Evolutionary conservation across 352 stramenopile genomes (phyloP).

Genomic region (Phytophthora cryptogea): DNA sequence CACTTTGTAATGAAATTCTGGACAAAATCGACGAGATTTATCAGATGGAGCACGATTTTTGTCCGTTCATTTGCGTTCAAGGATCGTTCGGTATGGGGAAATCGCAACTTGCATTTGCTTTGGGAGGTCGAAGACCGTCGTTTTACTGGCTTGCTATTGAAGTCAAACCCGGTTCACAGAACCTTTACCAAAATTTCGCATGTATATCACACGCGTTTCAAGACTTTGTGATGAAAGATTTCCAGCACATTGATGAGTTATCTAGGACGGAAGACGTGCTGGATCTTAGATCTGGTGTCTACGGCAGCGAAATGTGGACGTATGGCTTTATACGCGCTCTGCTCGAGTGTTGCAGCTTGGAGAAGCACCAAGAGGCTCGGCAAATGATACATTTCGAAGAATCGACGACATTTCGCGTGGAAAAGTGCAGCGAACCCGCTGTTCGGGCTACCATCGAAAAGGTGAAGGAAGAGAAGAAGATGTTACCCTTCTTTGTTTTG

Average conservation of each 20-base stretch:
- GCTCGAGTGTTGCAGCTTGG: constrained; percentile 1
- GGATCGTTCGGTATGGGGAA: constrained; percentile 20
- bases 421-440: constrained; percentile 3
- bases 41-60: neutral
- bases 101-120: constrained; percentile 14
- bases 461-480: constrained; percentile 1
- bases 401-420: neutral
- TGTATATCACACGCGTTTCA: neutral
- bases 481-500: constrained; percentile 19
- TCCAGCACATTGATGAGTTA: neutral
- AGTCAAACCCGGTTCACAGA: neutral
- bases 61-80: constrained; percentile 16
- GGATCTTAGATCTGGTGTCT: neutral
- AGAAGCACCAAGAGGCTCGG: neutral
- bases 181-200: constrained; percentile 2
- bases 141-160: constrained; percentile 9
- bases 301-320: constrained; percentile 1
- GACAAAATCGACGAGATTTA: constrained; percentile 8
- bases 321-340: constrained; percentile 15
- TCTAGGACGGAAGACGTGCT: neutral
- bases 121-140: constrained; percentile 9
- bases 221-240: neutral
- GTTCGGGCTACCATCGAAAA: neutral
- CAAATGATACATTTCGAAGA: constrained; percentile 12
- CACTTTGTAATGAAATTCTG: constrained; percentile 3